Conservation (phyloP, 495 filamentous ascomycete genomes). For the Penicillium desertorum region DNA sequence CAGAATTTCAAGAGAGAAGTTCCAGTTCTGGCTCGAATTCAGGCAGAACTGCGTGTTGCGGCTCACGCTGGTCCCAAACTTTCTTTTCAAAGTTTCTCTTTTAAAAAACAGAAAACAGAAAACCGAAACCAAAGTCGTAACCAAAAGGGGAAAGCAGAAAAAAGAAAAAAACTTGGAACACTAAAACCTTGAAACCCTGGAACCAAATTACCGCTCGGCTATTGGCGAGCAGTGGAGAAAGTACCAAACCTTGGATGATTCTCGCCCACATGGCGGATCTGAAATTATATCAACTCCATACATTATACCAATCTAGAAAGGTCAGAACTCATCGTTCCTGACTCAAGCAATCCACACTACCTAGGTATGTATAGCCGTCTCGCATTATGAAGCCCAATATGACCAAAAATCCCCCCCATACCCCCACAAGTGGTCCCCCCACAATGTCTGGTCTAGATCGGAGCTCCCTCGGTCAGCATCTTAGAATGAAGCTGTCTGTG, state of each 20-base stretch:
- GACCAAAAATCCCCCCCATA: not conserved
- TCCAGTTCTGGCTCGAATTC: not conserved
- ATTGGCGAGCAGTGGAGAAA: conserved; percentile 6
- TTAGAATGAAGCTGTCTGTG: conserved; percentile 4
- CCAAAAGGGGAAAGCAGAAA: not conserved
- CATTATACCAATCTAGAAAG: not conserved
- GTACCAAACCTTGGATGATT: not conserved
- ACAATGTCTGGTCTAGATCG: conserved; percentile 7
- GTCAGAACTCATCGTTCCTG: not conserved
- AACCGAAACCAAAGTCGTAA: too few relatives aligned
- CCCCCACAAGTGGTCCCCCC: not conserved
- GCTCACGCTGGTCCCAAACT: conserved; percentile 29
- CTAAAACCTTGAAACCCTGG: not conserved
- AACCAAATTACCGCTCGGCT: conserved; percentile 8
- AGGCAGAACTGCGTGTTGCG: conserved; percentile 10
- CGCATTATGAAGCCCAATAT: not conserved
- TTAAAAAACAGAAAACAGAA: too few relatives aligned
- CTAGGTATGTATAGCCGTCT: not conserved
- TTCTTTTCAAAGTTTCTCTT: conserved; percentile 11
- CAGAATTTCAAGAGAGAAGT: not conserved
- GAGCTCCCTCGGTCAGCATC: not conserved
- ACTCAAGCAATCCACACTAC: not conserved
- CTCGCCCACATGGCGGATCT: not conserved
- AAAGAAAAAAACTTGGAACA: not conserved
- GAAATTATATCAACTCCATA: not conserved